phyloP scores from a whole-genome alignment of 352 stramenopile species.

The Globisporangium polare region DNA sequence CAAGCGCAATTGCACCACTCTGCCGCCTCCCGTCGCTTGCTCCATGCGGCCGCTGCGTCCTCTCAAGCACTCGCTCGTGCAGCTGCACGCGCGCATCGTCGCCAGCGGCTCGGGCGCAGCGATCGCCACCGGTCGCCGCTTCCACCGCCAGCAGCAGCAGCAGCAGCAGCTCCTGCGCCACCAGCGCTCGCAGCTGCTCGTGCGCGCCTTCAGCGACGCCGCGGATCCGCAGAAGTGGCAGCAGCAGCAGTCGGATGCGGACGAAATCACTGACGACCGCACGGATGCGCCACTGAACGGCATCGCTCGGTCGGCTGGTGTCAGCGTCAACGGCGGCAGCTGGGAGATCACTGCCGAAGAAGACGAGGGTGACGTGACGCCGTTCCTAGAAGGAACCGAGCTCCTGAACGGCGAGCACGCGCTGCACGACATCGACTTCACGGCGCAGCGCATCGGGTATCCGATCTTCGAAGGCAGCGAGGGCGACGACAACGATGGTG shows the following conservation, averaged over 20 bases:
- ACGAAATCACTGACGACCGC: neutral
- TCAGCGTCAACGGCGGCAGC: slow-evolving; percentile 7
- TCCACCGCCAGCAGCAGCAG: slow-evolving; percentile 20
- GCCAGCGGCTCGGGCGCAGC: neutral
- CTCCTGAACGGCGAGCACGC: slow-evolving; percentile 27
- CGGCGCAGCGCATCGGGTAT: slow-evolving; percentile 70
- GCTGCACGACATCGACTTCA: slow-evolving; percentile 59
- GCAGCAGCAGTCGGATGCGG: slow-evolving; percentile 1
- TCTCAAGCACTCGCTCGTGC: slow-evolving; percentile 34
- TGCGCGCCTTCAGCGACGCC: slow-evolving; percentile 42
- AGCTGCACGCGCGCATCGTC: slow-evolving; percentile 19
- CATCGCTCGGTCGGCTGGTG: neutral
- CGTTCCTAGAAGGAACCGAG: slow-evolving; percentile 26
- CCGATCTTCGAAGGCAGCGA: slow-evolving; percentile 45
- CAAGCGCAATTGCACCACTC: slow-evolving; percentile 6
- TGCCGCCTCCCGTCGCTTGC: neutral
- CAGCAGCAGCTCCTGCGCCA: slow-evolving; percentile 15
- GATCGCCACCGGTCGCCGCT: slow-evolving; percentile 12
- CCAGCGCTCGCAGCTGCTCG: slow-evolving; percentile 28
- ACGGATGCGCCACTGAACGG: slow-evolving; percentile 13
- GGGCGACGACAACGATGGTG: slow-evolving; percentile 21
- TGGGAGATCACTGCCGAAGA: slow-evolving; percentile 10
- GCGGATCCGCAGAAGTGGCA: slow-evolving; percentile 22
- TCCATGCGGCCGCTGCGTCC: slow-evolving; percentile 32
- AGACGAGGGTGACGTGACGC: slow-evolving; percentile 17